Conservation (phyloP, 768 basidiomycete species). For the Udeniomyces megalosporus region DNA sequence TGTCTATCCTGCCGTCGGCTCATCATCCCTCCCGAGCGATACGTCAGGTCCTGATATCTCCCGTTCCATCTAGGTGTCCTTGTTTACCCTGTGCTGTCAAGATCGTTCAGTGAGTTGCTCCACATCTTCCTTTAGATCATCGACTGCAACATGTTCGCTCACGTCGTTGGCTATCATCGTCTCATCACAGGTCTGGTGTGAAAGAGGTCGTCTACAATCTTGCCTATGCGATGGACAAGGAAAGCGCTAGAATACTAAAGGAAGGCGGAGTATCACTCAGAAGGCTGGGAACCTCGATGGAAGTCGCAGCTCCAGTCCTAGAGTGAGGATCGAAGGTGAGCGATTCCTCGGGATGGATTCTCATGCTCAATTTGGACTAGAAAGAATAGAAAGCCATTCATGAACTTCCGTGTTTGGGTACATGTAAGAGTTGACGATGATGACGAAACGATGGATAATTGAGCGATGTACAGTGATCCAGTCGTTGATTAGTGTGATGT, state of each 20-base stretch:
- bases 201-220: constrained; percentile 86
- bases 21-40: neutral
- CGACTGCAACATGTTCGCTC: neutral
- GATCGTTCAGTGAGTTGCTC: constrained; percentile 46
- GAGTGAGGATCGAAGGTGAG: too few species aligned
- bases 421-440: too few species aligned
- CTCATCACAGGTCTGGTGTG: constrained; percentile 38
- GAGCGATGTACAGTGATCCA: too few species aligned
- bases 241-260: constrained; percentile 57
- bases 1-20: neutral
- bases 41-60: neutral
- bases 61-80: constrained; percentile 54
- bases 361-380: too few species aligned
- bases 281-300: neutral
- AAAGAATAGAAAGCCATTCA: too few species aligned
- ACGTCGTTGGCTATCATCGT: neutral
- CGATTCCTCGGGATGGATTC: too few species aligned
- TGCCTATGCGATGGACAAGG: constrained; percentile 90
- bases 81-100: constrained; percentile 94
- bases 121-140: neutral
- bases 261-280: constrained; percentile 70
- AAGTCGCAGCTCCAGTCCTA: too few species aligned
- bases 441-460: too few species aligned
- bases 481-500: too few species aligned
- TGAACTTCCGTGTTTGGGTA: too few species aligned